phyloP scores from a whole-genome alignment of 305 asterid genomes.

The Nicotiana rustica region DNA sequence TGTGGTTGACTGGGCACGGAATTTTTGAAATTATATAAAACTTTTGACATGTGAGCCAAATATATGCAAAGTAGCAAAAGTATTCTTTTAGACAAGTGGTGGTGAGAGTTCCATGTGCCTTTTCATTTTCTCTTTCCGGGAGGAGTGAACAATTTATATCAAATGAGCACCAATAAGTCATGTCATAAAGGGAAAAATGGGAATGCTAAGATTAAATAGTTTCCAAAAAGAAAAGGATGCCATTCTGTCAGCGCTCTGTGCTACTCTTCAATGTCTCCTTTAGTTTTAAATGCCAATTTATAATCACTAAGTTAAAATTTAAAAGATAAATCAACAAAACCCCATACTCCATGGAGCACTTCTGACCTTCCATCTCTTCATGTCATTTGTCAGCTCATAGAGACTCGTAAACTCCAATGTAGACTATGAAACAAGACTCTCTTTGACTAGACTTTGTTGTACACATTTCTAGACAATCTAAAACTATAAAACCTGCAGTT shows the following conservation, averaged over 20 bases:
- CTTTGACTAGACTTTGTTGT: not conserved
- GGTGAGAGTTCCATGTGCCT: not conserved
- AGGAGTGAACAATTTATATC: not conserved
- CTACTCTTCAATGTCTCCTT: slow-evolving; percentile 3
- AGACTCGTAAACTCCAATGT: not conserved
- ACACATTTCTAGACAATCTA: slow-evolving; percentile 3
- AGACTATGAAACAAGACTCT: slow-evolving; percentile 1
- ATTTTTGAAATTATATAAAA: not conserved
- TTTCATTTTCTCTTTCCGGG: not conserved
- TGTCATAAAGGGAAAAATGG: not conserved
- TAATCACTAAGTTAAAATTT: slow-evolving; percentile 26
- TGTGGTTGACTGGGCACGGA: not conserved
- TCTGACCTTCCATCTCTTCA: slow-evolving; percentile 23
- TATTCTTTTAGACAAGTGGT: not conserved
- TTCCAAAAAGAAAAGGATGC: not conserved
- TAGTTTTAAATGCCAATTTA: slow-evolving; percentile 3
- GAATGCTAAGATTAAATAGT: not conserved
- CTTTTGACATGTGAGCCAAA: not conserved
- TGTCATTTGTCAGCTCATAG: not conserved
- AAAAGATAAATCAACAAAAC: not conserved
- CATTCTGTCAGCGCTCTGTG: not conserved
- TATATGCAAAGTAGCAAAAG: not conserved
- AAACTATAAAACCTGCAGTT: not conserved
- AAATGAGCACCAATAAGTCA: not conserved
- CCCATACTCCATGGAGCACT: slow-evolving; percentile 19